phyloP scores from a whole-genome alignment of 2,329 filamentous ascomycete genomes.

The Trichoderma sp. region DNA sequence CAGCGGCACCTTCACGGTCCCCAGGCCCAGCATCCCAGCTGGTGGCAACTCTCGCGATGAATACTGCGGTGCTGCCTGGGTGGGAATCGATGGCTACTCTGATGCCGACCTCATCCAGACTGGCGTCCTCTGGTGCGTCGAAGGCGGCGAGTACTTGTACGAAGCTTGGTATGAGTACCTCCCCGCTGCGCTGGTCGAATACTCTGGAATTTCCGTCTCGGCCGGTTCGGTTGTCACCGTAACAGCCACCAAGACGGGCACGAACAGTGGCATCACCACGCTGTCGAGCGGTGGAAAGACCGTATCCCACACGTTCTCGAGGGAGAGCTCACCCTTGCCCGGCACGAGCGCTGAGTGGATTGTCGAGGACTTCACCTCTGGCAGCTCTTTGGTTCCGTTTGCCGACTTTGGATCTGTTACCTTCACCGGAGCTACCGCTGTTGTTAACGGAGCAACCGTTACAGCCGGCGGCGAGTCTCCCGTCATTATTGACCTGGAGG shows the following conservation, averaged over 20 bases:
- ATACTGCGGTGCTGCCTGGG: conserved; percentile 16
- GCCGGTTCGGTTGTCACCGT: conserved; percentile 20
- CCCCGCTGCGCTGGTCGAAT: neutral
- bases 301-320: conserved; percentile 3
- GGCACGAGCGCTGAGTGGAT: conserved; percentile 24
- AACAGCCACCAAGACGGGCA: conserved; percentile 15
- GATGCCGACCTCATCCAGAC: conserved; percentile 19
- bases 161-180: conserved; percentile 23
- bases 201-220: conserved; percentile 1
- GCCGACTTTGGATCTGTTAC: conserved; percentile 19
- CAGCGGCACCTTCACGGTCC: conserved; percentile 11
- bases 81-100: conserved; percentile 15
- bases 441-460: conserved; percentile 1
- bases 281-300: neutral
- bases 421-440: conserved; percentile 2
- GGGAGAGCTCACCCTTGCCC: neutral
- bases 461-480: neutral
- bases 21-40: conserved; percentile 6
- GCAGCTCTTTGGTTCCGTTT: conserved; percentile 1
- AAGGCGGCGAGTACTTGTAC: neutral
- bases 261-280: conserved; percentile 6
- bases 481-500: conserved; percentile 7
- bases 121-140: conserved; percentile 12
- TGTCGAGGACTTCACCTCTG: conserved; percentile 12
- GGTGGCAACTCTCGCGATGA: neutral